A percentile compares a stretch with the other conserved stretches of the same genome.
Evolutionary conservation across 2,329 filamentous ascomycete genomes (phyloP).

Genomic region (Trichoderma lentiforme): DNA sequence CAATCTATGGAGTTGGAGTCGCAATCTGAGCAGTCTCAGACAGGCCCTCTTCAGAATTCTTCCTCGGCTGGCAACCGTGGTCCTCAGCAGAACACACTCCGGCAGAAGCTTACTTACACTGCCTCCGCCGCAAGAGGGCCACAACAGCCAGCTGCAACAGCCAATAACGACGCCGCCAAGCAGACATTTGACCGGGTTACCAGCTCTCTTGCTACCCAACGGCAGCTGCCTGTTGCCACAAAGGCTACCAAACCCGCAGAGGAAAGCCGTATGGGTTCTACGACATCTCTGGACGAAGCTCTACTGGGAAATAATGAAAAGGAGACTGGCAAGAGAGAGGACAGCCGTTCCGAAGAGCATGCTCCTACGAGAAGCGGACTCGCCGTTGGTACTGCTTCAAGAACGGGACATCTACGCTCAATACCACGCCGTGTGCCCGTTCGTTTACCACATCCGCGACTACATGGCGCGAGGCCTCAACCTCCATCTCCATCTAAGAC

Average conservation of each 20-base stretch:
- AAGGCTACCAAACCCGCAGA: conserved; percentile 5
- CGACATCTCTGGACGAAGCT: conserved; percentile 34
- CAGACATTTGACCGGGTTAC: neutral
- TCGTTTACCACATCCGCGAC: conserved; percentile 33
- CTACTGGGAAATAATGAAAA: conserved; percentile 27
- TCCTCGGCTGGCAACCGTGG: conserved; percentile 49
- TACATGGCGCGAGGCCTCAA: conserved; percentile 36
- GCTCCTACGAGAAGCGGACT: neutral
- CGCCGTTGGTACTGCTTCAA: neutral
- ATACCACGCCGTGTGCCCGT: conserved; percentile 21
- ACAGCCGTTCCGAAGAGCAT: conserved; percentile 11
- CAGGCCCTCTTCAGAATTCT: conserved; percentile 52
- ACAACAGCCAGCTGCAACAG: conserved; percentile 35
- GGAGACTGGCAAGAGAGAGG: neutral
- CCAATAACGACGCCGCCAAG: conserved; percentile 18
- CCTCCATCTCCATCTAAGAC: conserved; percentile 60
- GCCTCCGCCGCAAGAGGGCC: conserved; percentile 47
- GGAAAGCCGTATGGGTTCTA: conserved; percentile 28
- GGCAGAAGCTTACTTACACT: conserved; percentile 40
- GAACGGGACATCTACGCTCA: neutral
- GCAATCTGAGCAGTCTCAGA: conserved; percentile 33
- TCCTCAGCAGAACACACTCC: conserved; percentile 24
- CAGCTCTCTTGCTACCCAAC: neutral
- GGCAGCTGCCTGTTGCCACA: neutral
- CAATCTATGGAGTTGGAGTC: conserved; percentile 28